Base-by-base conservation (phyloP, 805 yeast species). In the Candida nemodendra region DNA sequence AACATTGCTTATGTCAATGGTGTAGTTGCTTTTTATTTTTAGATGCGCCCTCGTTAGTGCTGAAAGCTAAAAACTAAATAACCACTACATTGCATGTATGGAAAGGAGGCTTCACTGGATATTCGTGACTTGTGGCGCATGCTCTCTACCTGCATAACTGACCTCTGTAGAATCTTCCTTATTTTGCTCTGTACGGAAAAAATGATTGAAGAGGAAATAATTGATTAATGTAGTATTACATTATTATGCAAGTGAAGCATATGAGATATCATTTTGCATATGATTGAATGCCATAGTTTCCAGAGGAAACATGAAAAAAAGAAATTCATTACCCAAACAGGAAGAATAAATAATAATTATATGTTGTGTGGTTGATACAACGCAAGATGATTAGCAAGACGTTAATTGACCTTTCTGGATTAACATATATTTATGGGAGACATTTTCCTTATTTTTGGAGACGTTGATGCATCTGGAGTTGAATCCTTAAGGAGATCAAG, bases 201-300 rank as follows among this genome's bases (percentile, higher is more conserved):
- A n/a, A n/a, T n/a, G n/a, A n/a, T n/a, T n/a, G n/a, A n/a, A n/a
- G n/a, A n/a, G n/a, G n/a, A n/a, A n/a, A n/a, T n/a, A n/a, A n/a
- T n/a, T n/a, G n/a, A n/a, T n/a, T n/a, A n/a, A n/a, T n/a, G n/a
- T n/a, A n/a, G n/a, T n/a, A n/a, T n/a, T n/a, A 16, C 14, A 12
- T 13, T 14, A 16, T n/a, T 14, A 33, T 39, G 42, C 41, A 27
- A 36, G 32, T 38, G 36, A 43, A 36, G 9, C n/a, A 28, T 36
- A 44, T 33, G 33, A 13, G 4, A 13, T 13, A 3, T 5, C 18
- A 28, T 9, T 17, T 31, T 27, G 44, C 36, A 35, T 16, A 25
- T 18, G 23, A n/a, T n/a, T n/a, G 21, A 4, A 27, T 25, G 9
- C 27, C 23, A 15, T 21, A 35, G 28, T 28, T 19, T 21, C 29